These are phyloP conservation scores for Collybiopsis luxurians DNA, from an alignment of 768 basidiomycete species.

Conservation along the genomic window DNA sequence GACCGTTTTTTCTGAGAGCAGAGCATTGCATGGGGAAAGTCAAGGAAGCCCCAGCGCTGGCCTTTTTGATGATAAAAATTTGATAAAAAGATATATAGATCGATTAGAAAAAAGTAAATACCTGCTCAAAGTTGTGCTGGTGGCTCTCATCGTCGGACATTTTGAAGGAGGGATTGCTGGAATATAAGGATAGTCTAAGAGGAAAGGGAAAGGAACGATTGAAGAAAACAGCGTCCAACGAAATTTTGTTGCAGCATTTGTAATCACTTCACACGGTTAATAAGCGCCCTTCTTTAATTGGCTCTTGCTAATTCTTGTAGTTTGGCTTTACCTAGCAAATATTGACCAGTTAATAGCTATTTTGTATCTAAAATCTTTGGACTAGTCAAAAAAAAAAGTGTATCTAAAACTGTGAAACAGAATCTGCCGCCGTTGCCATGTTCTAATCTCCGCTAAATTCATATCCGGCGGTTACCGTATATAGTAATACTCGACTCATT, in stretches of 20 bases:
- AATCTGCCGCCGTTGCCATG: no score
- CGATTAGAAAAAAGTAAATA: conserved; percentile 25
- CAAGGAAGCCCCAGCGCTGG: conserved; percentile 69
- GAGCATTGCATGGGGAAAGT: conserved; percentile 95
- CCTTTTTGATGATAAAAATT: conserved; percentile 38
- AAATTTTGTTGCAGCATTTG: not conserved
- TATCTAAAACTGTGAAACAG: no score
- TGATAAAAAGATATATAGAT: conserved; percentile 8
- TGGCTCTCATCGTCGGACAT: conserved; percentile 92
- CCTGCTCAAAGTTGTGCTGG: conserved; percentile 85
- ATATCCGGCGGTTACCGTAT: not conserved
- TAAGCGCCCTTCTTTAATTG: no score
- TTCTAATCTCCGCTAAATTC: no score
- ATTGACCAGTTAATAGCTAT: no score
- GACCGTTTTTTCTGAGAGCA: conserved; percentile 88
- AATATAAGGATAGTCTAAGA: conserved; percentile 1
- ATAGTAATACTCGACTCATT: not conserved
- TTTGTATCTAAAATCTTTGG: no score
- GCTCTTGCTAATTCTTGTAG: no score
- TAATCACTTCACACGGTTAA: no score
- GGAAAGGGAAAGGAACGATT: not conserved
- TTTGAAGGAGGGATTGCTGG: conserved; percentile 27
- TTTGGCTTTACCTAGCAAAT: no score
- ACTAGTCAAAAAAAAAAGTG: no score
- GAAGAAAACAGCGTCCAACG: conserved; percentile 1